Percentiles rank a stretch among this genome's conserved stretches.
phyloP scores from a whole-genome alignment of 352 stramenopile genomes.

The Phytophthora litchii region DNA sequence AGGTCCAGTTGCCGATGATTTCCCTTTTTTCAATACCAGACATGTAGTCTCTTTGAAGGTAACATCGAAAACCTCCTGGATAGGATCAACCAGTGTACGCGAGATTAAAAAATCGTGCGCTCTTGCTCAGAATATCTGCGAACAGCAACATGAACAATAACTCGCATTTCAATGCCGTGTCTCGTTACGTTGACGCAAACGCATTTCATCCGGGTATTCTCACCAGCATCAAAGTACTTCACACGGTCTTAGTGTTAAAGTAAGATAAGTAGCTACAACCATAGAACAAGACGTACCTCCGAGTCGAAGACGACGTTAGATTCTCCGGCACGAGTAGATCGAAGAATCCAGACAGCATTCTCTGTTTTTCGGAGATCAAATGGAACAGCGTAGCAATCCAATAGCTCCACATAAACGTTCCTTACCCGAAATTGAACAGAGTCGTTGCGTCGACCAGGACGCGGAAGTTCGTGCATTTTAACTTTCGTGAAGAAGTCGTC shows the following conservation, averaged over 20 bases:
- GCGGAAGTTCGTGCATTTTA: slow-evolving; percentile 15
- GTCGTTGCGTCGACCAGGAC: slow-evolving; percentile 7
- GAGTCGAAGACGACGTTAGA: neutral
- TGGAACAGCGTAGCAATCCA: slow-evolving; percentile 13
- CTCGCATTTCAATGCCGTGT: neutral
- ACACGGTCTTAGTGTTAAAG: neutral
- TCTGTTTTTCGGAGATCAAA: slow-evolving; percentile 12
- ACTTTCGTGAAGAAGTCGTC: slow-evolving; percentile 7
- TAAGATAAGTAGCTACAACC: no score
- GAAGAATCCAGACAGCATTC: slow-evolving; percentile 6
- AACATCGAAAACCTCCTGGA: slow-evolving; percentile 7
- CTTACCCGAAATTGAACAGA: neutral
- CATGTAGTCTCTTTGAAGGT: slow-evolving; percentile 9
- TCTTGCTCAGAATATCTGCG: slow-evolving; percentile 22
- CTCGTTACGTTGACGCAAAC: neutral
- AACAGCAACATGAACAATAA: neutral
- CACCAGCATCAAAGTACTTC: slow-evolving; percentile 1
- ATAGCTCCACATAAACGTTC: slow-evolving; percentile 10
- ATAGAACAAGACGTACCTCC: slow-evolving; percentile 3
- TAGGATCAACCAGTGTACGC: slow-evolving; percentile 9
- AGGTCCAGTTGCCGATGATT: slow-evolving; percentile 3
- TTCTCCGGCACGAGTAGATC: neutral
- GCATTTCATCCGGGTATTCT: slow-evolving; percentile 16
- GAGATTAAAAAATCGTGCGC: slow-evolving; percentile 17
- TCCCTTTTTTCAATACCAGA: neutral